Evolutionary conservation across 805 yeast species (phyloP).

Genomic region (Saccharomyces paradoxus): DNA sequence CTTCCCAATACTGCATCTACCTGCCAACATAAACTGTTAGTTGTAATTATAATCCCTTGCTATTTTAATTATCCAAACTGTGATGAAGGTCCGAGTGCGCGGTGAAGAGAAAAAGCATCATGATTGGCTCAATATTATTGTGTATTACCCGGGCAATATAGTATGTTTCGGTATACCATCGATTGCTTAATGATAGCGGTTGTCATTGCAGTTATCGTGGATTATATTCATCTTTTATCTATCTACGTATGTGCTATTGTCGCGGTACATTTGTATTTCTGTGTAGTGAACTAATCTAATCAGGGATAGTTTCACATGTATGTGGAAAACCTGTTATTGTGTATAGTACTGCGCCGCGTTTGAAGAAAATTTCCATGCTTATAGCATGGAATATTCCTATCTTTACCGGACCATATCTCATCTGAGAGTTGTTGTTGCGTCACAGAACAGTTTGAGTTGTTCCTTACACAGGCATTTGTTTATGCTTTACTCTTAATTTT

Average conservation of each 20-base stretch:
- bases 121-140: background rate
- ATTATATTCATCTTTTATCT: no score
- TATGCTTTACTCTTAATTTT: background rate
- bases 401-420: background rate
- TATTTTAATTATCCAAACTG: background rate
- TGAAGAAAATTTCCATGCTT: background rate
- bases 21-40: background rate
- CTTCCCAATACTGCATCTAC: background rate
- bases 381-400: background rate
- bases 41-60: background rate
- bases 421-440: background rate
- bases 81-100: background rate
- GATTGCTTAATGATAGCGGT: no score
- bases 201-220: background rate
- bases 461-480: background rate
- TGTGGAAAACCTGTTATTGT: no score
- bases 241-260: no score
- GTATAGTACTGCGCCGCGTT: no score
- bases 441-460: background rate
- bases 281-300: no score
- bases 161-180: no score
- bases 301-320: no score
- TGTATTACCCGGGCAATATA: background rate
- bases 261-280: no score
- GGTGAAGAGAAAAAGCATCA: background rate